Evolutionary conservation across 2,329 filamentous ascomycete species (phyloP).

Genomic region (Curvularia sp.): DNA sequence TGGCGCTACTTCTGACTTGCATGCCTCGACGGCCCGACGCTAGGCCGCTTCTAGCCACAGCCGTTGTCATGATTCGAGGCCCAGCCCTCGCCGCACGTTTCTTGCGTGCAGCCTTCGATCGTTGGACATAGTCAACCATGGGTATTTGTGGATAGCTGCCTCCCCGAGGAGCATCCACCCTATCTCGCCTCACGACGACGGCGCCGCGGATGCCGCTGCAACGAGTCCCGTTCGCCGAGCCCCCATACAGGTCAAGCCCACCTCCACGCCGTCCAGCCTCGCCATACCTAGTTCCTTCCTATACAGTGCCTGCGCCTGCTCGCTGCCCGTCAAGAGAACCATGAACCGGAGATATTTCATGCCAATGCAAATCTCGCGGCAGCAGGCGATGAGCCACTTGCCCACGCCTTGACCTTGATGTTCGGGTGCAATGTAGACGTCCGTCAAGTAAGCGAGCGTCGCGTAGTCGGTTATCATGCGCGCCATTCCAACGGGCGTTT

Average conservation of each 20-base stretch:
- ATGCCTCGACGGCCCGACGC: constrained; percentile 15
- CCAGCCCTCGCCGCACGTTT: constrained; percentile 35
- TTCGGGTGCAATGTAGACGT: constrained; percentile 68
- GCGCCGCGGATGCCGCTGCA: constrained; percentile 20
- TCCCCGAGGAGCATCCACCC: constrained; percentile 6
- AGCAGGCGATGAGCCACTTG: constrained; percentile 67
- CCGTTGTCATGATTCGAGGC: constrained; percentile 29
- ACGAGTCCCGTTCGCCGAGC: constrained; percentile 29
- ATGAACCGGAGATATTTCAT: constrained; percentile 64
- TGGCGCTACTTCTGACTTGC: constrained; percentile 13
- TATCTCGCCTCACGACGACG: constrained; percentile 12
- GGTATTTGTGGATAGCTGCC: constrained; percentile 14
- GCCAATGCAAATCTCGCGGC: constrained; percentile 63
- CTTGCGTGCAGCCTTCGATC: constrained; percentile 29
- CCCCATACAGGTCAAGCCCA: constrained; percentile 35
- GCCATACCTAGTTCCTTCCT: constrained; percentile 39
- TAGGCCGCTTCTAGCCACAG: constrained; percentile 27
- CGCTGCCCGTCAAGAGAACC: constrained; percentile 37
- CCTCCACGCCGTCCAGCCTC: constrained; percentile 28
- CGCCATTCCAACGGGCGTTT: constrained; percentile 63
- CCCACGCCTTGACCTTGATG: constrained; percentile 69
- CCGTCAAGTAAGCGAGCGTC: constrained; percentile 73
- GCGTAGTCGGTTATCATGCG: constrained; percentile 73
- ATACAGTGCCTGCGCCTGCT: constrained; percentile 38
- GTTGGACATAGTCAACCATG: constrained; percentile 28